Conservation (phyloP, 2,329 filamentous ascomycete species). For the Beauveria asiatica region DNA sequence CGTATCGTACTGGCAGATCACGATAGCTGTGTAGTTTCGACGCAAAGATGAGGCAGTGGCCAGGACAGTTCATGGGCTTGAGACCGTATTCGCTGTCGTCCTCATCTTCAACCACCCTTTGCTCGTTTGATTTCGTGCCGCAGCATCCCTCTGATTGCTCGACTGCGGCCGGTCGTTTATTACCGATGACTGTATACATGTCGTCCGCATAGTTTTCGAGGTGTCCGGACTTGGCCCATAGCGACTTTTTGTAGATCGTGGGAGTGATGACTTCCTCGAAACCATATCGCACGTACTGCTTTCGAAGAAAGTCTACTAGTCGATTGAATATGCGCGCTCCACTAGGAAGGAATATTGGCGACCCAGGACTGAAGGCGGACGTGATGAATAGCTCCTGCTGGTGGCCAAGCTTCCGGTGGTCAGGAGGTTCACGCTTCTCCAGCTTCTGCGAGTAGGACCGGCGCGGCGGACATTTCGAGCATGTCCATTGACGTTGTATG, state of each 20-base stretch:
- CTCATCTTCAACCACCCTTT: slow-evolving; percentile 36
- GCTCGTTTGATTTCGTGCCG: slow-evolving; percentile 1
- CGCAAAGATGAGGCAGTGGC: slow-evolving; percentile 77
- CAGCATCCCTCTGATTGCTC: slow-evolving; percentile 3
- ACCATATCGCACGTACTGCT: slow-evolving; percentile 76
- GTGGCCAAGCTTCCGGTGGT: slow-evolving; percentile 52
- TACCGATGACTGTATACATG: slow-evolving; percentile 74
- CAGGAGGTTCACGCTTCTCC: slow-evolving; percentile 30
- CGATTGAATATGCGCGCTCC: slow-evolving; percentile 79
- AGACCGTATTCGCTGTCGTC: slow-evolving; percentile 67
- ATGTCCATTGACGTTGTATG: slow-evolving; percentile 22
- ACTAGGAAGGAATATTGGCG: slow-evolving; percentile 75
- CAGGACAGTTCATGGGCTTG: slow-evolving; percentile 91
- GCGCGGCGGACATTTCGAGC: slow-evolving; percentile 19
- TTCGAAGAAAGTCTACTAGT: slow-evolving; percentile 70
- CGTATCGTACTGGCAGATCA: slow-evolving; percentile 74
- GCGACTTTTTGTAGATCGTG: slow-evolving; percentile 79
- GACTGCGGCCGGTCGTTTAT: slow-evolving; percentile 16
- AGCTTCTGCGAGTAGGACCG: slow-evolving; percentile 24
- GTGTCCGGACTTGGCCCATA: slow-evolving; percentile 82
- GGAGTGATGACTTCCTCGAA: slow-evolving; percentile 86
- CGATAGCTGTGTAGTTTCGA: slow-evolving; percentile 66
- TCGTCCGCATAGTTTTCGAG: slow-evolving; percentile 86
- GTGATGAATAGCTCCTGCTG: slow-evolving; percentile 72
- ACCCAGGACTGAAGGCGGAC: slow-evolving; percentile 73